Conservation (phyloP, 1,284 basidiomycete species). For the Leccinum solheimii region DNA sequence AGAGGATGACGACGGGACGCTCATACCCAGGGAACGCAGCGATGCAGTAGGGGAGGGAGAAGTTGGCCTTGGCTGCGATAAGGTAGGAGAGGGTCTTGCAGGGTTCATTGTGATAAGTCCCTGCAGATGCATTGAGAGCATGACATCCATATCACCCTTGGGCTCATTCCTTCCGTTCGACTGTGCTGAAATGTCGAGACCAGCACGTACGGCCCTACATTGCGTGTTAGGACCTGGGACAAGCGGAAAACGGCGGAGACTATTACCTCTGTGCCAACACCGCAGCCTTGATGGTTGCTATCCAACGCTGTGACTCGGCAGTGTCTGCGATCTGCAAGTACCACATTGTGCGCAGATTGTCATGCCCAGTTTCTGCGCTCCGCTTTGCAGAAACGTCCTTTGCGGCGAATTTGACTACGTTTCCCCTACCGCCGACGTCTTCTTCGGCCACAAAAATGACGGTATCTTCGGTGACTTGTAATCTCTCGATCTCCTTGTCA, state of each 20-base stretch:
- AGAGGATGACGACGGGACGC: conserved; percentile 22
- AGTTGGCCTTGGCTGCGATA: conserved; percentile 32
- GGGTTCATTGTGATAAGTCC: conserved; percentile 45
- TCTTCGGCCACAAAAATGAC: conserved; percentile 72
- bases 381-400: conserved; percentile 53
- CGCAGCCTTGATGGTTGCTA: conserved; percentile 65
- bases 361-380: conserved; percentile 26
- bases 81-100: conserved; percentile 16
- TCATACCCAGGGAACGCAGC: conserved; percentile 41
- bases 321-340: conserved; percentile 63
- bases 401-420: conserved; percentile 68
- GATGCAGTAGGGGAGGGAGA: conserved; percentile 49
- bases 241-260: conserved; percentile 1
- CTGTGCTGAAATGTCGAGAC: conserved; percentile 51
- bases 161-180: conserved; percentile 54
- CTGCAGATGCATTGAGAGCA: conserved; percentile 74
- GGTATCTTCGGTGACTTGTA: conserved; percentile 72
- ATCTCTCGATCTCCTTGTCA: conserved; percentile 67
- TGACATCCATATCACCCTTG: conserved; percentile 75
- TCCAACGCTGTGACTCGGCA: conserved; percentile 69
- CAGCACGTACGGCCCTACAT: conserved; percentile 62
- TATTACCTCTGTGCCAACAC: conserved; percentile 67
- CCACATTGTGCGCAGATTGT: conserved; percentile 44
- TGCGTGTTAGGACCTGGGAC: conserved; percentile 3
- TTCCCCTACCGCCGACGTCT: conserved; percentile 60